Percentiles rank a stretch among this genome's conserved stretches.
Conservation (phyloP, 345 rosid species). For the Corchorus capsularis region DNA sequence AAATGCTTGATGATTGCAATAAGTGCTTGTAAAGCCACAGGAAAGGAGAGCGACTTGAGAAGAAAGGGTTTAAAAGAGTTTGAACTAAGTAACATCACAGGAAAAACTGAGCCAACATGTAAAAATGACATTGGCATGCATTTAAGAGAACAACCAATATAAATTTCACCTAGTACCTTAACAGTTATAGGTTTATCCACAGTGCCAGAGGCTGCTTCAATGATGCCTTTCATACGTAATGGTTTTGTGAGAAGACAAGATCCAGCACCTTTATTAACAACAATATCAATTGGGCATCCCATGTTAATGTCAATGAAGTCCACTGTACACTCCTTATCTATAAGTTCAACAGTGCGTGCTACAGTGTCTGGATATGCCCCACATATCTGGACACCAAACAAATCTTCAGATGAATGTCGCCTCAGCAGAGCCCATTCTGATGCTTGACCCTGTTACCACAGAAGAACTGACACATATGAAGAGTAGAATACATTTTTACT, state of each 20-base stretch:
- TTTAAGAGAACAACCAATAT: too few species aligned
- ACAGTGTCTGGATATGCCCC: conserved; percentile 78
- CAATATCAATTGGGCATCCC: conserved; percentile 97
- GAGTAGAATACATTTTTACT: neutral
- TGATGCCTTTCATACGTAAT: conserved; percentile 72
- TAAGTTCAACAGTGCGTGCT: conserved; percentile 76
- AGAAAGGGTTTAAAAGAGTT: neutral
- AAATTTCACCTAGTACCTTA: conserved; percentile 52
- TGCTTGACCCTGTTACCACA: conserved; percentile 75
- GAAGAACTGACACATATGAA: conserved; percentile 1
- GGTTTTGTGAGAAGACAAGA: conserved; percentile 87
- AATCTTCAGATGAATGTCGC: conserved; percentile 82
- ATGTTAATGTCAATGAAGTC: conserved; percentile 96
- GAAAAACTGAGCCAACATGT: too few species aligned
- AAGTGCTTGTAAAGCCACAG: neutral
- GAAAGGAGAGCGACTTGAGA: neutral
- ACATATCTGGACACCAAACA: conserved; percentile 97
- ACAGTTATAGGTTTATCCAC: conserved; percentile 83
- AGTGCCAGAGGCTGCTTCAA: conserved; percentile 67
- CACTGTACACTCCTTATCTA: conserved; percentile 70
- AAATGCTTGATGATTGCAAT: conserved; percentile 11
- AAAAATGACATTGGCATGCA: neutral
- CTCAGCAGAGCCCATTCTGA: conserved; percentile 99
- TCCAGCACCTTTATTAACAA: conserved; percentile 94
- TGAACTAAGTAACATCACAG: too few species aligned